Evolutionary conservation across 2,329 filamentous ascomycete genomes (phyloP).

Genomic region (Fusarium euwallaceae): DNA sequence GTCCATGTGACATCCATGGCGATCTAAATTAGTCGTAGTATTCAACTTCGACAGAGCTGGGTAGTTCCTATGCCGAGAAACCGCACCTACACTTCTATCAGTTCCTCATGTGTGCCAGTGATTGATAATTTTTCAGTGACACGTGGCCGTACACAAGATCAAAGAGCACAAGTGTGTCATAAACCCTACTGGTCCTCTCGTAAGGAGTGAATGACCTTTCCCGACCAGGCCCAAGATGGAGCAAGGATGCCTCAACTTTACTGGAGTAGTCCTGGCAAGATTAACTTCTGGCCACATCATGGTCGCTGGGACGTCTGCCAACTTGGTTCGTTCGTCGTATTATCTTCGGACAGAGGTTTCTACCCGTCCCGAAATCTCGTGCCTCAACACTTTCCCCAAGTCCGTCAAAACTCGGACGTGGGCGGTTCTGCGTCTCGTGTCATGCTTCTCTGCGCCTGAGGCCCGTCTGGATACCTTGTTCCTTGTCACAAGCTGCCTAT

Average conservation of each 20-base stretch:
- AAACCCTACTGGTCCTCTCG: no score
- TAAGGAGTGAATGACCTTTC: background rate
- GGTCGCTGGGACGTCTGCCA: background rate
- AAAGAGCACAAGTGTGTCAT: no score
- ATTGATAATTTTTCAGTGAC: no score
- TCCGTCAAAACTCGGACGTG: background rate
- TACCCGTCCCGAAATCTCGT: background rate
- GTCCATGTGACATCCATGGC: background rate
- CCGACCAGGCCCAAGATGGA: background rate
- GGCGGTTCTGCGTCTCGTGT: background rate
- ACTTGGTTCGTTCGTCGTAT: background rate
- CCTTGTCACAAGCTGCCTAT: background rate
- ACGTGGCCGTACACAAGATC: no score
- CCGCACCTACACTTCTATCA: background rate
- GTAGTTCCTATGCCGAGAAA: background rate
- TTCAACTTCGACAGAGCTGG: background rate
- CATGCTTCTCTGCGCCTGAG: no score
- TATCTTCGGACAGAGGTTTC: background rate
- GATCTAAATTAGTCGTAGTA: background rate
- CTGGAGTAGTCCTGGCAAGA: background rate
- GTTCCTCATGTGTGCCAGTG: no score
- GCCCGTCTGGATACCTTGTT: background rate
- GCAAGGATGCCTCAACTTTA: background rate
- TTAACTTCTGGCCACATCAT: background rate
- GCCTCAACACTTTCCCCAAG: background rate